Base-by-base conservation (phyloP, 192 early-diverging fungal genomes). In the Cladochytrium replicatum region DNA sequence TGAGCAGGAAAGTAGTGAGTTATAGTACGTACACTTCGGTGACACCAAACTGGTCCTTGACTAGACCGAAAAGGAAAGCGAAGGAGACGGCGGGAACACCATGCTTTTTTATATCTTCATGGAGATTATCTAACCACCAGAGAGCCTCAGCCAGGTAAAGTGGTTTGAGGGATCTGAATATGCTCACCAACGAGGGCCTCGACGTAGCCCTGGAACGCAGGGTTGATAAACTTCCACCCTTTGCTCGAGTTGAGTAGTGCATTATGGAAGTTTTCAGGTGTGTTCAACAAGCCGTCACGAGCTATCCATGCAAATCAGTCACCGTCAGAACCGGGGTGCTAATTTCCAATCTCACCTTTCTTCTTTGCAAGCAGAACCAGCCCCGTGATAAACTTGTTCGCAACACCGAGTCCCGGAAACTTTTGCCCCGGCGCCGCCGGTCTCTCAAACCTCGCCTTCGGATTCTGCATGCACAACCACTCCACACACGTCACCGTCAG, bases 391-490 rank as follows among this genome's bases (percentile, higher is more conserved):
- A 55, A 29, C 29, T 55, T 23, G 4, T 32, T 24, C 3, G 27
- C 54, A 24, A 53, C 27, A 23, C 54, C 54, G 6, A 55, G 54
- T 9, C 54, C 54, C 1, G 54, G 54, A 43, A 48, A 46, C 15
- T 55, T 40, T 24, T 55, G 54, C 15, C 46, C 54, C 15, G 54
- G 54, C 7, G 46, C 29, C 21, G 27, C 25, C 15, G 54, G 54
- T 3, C 54, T 41, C 17, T 13, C 15, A 32, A 55, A 55, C 7
- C 15, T 13, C 13, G 25, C 25, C 5, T 24, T 15, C 6, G 54
- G 54, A 6, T 55, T 55, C 49, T 55, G 54, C 32, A 55, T 56
- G 6, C 41, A 41, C 7, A 55, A 32, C 54, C 54, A 55, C 28
- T 55, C 54, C 15, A 55, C 37, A 19, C 41, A 24, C 8, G 54